Conservation (phyloP, 345 rosid genomes). For the Acer saccharum region DNA sequence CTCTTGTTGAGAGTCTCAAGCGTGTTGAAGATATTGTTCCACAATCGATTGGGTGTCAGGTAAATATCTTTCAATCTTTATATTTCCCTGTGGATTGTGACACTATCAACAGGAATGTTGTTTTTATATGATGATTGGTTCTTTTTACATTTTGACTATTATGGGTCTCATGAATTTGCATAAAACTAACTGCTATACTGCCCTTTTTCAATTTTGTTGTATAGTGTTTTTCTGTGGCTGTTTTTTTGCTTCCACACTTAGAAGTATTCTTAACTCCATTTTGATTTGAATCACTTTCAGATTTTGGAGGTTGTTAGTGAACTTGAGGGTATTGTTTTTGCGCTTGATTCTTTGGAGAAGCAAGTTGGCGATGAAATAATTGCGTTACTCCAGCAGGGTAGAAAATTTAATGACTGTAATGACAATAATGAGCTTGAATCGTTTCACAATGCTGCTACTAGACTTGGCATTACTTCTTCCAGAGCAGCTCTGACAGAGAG, state of each 20-base stretch:
- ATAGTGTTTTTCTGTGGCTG: not conserved
- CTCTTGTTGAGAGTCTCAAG: slow-evolving; percentile 82
- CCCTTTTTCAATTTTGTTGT: not conserved
- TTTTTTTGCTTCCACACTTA: not conserved
- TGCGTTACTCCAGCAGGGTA: slow-evolving; percentile 85
- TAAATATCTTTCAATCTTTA: slow-evolving; percentile 21
- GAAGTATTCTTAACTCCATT: slow-evolving; percentile 10
- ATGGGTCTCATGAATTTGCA: not conserved
- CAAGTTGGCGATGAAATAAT: slow-evolving; percentile 94
- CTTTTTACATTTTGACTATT: not conserved
- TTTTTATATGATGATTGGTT: not conserved
- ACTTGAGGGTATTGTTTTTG: slow-evolving; percentile 62
- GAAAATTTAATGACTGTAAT: slow-evolving; percentile 59
- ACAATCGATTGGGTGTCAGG: slow-evolving; percentile 86
- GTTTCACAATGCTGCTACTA: slow-evolving; percentile 83
- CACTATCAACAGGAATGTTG: not conserved
- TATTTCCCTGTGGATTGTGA: not conserved
- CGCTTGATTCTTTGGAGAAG: slow-evolving; percentile 76
- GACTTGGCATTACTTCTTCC: slow-evolving; percentile 79
- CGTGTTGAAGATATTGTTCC: slow-evolving; percentile 95
- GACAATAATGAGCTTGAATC: slow-evolving; percentile 81
- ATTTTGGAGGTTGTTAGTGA: slow-evolving; percentile 79
- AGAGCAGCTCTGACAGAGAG: slow-evolving; percentile 91
- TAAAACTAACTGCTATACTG: not conserved
- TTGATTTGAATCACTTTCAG: slow-evolving; percentile 42